Conservation (phyloP, 2,329 filamentous ascomycete genomes). For the Alternaria gansuensis region DNA sequence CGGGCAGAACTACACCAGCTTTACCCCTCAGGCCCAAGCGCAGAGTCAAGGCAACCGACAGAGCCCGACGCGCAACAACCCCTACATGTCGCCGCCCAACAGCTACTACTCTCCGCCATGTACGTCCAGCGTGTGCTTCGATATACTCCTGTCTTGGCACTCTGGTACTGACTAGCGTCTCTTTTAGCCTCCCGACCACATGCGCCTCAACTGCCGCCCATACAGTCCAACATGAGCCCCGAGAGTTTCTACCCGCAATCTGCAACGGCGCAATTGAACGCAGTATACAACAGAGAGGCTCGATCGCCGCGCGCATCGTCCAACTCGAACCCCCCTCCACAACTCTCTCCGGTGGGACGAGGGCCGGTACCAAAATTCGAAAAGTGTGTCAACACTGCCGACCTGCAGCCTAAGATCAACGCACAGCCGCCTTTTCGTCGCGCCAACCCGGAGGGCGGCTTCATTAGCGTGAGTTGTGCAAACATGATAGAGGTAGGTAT, state of each 20-base stretch:
- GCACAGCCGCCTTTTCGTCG: constrained; percentile 87
- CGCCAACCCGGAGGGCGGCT: constrained; percentile 95
- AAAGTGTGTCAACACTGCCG: constrained; percentile 74
- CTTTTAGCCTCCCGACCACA: constrained; percentile 59
- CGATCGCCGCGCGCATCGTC: constrained; percentile 58
- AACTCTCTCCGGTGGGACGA: constrained; percentile 57
- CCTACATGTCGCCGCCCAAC: constrained; percentile 66
- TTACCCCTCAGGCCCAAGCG: constrained; percentile 52
- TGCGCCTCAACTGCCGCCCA: constrained; percentile 75
- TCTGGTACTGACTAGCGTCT: constrained; percentile 34
- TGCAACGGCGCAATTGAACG: constrained; percentile 74
- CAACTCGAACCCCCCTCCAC: constrained; percentile 60
- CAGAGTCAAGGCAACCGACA: constrained; percentile 67
- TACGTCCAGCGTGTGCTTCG: constrained; percentile 48
- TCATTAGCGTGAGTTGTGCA: constrained; percentile 81
- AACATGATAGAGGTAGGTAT: not conserved
- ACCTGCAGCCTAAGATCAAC: constrained; percentile 85
- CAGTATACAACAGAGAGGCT: constrained; percentile 65
- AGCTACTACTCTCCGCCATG: constrained; percentile 67
- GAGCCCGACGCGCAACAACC: constrained; percentile 76
- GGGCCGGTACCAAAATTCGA: constrained; percentile 87
- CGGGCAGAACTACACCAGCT: constrained; percentile 53
- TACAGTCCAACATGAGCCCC: constrained; percentile 73
- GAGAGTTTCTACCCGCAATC: constrained; percentile 77
- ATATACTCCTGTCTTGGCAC: constrained; percentile 20